phyloP scores from a whole-genome alignment of 1,284 basidiomycete genomes.

The Sanghuangporus baumii region DNA sequence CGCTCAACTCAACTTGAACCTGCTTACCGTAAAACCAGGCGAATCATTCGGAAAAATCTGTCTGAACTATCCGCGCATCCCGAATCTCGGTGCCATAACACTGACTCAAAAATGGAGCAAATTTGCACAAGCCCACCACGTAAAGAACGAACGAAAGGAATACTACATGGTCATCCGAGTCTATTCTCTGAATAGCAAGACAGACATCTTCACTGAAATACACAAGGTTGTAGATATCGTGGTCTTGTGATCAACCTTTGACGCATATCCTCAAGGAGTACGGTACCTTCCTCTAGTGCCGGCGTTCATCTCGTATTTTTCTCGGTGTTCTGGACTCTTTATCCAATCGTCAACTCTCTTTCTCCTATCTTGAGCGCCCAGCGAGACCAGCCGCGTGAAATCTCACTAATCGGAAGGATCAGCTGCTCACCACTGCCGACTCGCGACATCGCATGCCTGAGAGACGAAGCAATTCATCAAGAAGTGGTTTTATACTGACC shows the following conservation, averaged over 20 bases:
- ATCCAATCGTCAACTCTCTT: background rate
- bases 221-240: background rate
- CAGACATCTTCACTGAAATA: too few relatives aligned
- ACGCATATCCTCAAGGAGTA: background rate
- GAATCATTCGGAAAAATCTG: too few relatives aligned
- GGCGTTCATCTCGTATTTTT: background rate
- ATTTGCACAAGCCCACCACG: background rate
- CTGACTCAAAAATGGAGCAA: background rate
- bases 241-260: background rate
- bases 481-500: background rate
- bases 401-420: background rate
- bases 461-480: background rate
- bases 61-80: too few relatives aligned
- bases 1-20: background rate
- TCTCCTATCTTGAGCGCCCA: background rate
- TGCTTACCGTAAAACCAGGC: background rate
- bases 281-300: background rate
- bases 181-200: too few relatives aligned
- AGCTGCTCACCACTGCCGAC: background rate
- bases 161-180: too few relatives aligned
- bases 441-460: background rate
- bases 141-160: background rate
- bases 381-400: background rate
- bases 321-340: background rate
- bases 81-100: too few relatives aligned